Evolutionary conservation across 2,329 filamentous ascomycete genomes (phyloP).

Genomic region (Penicillium sp.): DNA sequence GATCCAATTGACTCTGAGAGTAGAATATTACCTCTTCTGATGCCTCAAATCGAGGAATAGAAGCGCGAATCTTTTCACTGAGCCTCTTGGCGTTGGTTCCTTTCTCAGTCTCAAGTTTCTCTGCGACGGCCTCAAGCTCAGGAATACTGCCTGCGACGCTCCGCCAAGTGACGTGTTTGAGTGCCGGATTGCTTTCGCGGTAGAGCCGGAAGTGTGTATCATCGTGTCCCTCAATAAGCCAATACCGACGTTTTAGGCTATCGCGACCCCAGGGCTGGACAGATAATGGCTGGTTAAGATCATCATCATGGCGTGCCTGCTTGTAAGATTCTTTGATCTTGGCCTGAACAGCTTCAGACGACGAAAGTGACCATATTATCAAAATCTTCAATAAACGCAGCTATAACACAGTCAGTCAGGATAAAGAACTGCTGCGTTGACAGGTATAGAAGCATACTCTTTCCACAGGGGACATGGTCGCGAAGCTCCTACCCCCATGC

Average conservation of each 20-base stretch:
- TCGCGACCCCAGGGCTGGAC: conserved; percentile 89
- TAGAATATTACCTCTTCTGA: conserved; percentile 72
- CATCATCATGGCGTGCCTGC: conserved; percentile 72
- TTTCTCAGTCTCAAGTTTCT: conserved; percentile 74
- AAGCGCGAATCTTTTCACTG: conserved; percentile 70
- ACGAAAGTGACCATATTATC: conserved; percentile 82
- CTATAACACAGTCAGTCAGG: conserved; percentile 46
- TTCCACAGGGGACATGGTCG: conserved; percentile 74
- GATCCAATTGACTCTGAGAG: background rate
- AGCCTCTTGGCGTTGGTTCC: conserved; percentile 76
- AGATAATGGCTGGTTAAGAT: conserved; percentile 78
- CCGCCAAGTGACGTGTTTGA: conserved; percentile 79
- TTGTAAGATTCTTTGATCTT: conserved; percentile 88
- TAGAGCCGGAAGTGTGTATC: conserved; percentile 94
- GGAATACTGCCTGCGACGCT: conserved; percentile 88
- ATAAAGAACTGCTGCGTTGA: background rate
- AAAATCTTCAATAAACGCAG: conserved; percentile 78
- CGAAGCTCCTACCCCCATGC: conserved; percentile 74
- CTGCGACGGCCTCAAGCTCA: conserved; percentile 70
- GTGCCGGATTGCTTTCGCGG: conserved; percentile 80
- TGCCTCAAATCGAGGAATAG: conserved; percentile 85
- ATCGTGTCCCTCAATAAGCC: conserved; percentile 86
- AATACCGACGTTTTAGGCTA: conserved; percentile 88
- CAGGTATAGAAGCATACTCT: conserved; percentile 56
- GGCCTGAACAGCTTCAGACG: conserved; percentile 75